Conservation (phyloP, 2,329 filamentous ascomycete species). For the Emydomyces testavorans region DNA sequence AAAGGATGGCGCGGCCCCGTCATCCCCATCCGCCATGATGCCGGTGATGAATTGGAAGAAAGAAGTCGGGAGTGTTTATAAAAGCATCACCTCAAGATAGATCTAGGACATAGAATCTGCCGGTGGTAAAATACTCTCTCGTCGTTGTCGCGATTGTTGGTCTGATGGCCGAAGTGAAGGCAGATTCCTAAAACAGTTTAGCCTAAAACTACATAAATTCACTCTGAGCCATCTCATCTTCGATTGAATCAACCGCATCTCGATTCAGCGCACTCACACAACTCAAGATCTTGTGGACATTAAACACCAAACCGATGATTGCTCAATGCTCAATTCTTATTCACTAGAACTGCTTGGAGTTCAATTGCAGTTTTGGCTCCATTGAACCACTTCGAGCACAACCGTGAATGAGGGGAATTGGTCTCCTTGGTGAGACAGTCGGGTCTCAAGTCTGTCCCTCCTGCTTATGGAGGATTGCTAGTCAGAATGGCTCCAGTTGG, state of each 20-base stretch:
- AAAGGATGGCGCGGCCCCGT: constrained; percentile 55
- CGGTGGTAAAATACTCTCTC: too few species aligned
- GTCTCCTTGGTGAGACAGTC: constrained; percentile 21
- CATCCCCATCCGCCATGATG: constrained; percentile 57
- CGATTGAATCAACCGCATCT: too few species aligned
- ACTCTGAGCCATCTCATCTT: not conserved
- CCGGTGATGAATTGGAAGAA: not conserved
- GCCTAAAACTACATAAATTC: not conserved
- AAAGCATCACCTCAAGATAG: constrained; percentile 8
- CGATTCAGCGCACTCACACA: not conserved
- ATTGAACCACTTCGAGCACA: not conserved
- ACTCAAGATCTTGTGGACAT: not conserved
- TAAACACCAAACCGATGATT: not conserved
- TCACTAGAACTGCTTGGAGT: not conserved
- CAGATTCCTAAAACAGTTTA: constrained; percentile 6
- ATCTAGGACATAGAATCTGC: too few species aligned
- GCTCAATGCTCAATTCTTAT: not conserved
- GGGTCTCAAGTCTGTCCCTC: constrained; percentile 22
- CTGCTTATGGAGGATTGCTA: constrained; percentile 18
- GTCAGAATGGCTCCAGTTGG: constrained; percentile 7
- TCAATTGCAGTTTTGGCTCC: not conserved
- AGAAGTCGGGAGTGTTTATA: not conserved
- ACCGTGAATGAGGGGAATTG: constrained; percentile 21
- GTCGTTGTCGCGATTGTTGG: not conserved
- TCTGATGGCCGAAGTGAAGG: not conserved